Conservation (phyloP, 208 protist genomes). For the Trypanosomatidae sp. region DNA sequence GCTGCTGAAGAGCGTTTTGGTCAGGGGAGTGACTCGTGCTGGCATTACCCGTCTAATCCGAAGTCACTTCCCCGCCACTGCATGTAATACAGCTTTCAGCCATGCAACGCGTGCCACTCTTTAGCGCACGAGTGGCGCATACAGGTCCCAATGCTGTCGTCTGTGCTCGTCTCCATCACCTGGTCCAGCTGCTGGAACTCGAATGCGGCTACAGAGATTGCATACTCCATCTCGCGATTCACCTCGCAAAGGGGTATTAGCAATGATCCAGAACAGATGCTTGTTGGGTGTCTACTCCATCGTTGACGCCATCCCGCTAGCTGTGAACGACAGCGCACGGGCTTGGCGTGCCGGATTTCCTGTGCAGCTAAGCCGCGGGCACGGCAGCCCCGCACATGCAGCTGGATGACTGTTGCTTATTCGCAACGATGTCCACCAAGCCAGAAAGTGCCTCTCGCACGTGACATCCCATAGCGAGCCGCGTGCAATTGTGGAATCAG, state of each 20-base stretch:
- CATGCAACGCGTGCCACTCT: neutral
- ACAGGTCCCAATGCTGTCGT: neutral
- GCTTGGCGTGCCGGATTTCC: conserved; percentile 37
- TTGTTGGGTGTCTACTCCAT: conserved; percentile 45
- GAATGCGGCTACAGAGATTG: conserved; percentile 17
- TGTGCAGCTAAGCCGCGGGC: neutral
- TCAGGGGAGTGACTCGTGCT: neutral
- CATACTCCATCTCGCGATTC: conserved; percentile 49
- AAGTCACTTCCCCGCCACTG: neutral
- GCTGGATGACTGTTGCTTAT: neutral
- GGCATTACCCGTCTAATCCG: neutral
- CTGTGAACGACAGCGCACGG: conserved; percentile 31
- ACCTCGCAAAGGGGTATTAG: conserved; percentile 53
- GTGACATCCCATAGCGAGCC: neutral
- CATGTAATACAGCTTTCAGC: neutral
- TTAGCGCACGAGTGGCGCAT: neutral
- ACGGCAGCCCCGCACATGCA: neutral
- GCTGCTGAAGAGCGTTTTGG: neutral
- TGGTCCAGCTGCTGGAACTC: neutral
- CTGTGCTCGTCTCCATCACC: neutral
- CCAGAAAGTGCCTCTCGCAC: neutral
- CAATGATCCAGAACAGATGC: conserved; percentile 31
- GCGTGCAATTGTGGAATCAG: neutral
- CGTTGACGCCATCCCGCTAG: conserved; percentile 7
- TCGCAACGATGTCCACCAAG: neutral